Base-by-base conservation (phyloP, 176 grass and related monocot genomes). In the Triticum timopheevii region DNA sequence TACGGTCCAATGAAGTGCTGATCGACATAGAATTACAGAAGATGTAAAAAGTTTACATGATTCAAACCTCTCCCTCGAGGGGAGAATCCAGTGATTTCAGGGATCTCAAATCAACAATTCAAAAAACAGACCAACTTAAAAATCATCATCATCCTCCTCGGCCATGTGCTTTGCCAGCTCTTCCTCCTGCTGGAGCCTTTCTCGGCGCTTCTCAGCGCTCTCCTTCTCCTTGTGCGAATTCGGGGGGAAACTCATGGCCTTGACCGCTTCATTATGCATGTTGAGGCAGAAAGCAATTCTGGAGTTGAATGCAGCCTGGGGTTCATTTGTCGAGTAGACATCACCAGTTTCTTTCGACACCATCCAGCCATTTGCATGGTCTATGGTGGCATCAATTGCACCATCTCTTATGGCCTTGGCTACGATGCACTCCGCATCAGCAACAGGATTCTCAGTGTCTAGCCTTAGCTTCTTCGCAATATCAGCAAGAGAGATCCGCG, bases 271-370 rank as follows among this genome's bases (percentile, higher is more conserved):
- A 2, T 92, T 98, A 61, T 95, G 93, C 92, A 95, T 96, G 79
- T 98, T 96, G 56, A 98, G 87, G 91, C 96, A 98, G 83, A 98
- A 98, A 28, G 92, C 86, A 23, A 98, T 91, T 73, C 93, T 86
- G 2, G 92, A 96, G 36, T 98, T 92, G 87, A 96, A 94, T 9
- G 86, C 87, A 28, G 85, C 85, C 56, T 98, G 96, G 30, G 96
- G 96, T 82, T 98, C 96, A 88, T 95, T 98, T 4, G 96, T 95
- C 16, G 88, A 92, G 86, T 94, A 98, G 59, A 94, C 88, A 82
- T 94, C 96, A 20, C 92, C 96, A 8, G 88, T 95, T 69, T 98
- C 93, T 80, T 95, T 98, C 0, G 93, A 95, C 5, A 95, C 88
- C 93, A 96, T 96, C 90, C 90, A 92, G 61, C 92, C 90, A 61